Percentiles rank a stretch among this genome's conserved stretches.
These are phyloP conservation scores for Thalassiosira mediterranea DNA, from an alignment of 352 stramenopile genomes.

Conservation along the genomic window DNA sequence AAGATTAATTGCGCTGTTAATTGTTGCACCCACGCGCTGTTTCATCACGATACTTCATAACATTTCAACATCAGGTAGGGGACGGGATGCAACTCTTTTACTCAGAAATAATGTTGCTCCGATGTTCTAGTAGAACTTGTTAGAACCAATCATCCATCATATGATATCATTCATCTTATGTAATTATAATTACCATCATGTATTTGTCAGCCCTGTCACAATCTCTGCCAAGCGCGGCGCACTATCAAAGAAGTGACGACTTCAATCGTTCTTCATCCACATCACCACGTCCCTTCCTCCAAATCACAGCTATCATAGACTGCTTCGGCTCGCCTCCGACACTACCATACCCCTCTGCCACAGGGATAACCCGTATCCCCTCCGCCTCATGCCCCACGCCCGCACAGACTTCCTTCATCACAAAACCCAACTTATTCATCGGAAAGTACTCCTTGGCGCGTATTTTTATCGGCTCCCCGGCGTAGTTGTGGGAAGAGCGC, in stretches of 20 bases:
- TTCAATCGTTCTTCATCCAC: conserved; percentile 21
- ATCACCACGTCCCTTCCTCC: conserved; percentile 10
- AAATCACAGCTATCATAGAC: conserved; percentile 9
- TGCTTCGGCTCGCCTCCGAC: not conserved
- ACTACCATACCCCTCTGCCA: conserved; percentile 36
- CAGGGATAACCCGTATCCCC: conserved; percentile 35
- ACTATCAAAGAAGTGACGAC: conserved; percentile 11
- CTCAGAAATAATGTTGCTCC: too few species aligned
- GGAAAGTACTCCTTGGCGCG: conserved; percentile 57
- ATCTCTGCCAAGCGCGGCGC: not conserved
- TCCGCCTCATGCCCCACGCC: conserved; percentile 46
- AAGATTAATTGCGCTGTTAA: too few species aligned
- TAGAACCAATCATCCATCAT: too few species aligned
- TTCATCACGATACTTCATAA: too few species aligned
- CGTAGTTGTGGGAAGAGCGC: conserved; percentile 23
- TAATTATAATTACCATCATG: conserved; percentile 8
- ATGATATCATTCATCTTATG: not conserved
- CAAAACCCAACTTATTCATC: conserved; percentile 50
- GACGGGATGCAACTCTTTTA: too few species aligned
- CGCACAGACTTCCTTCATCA: conserved; percentile 53
- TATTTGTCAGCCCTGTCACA: not conserved
- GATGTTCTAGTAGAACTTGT: too few species aligned
- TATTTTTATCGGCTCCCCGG: conserved; percentile 49
- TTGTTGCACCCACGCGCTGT: too few species aligned
- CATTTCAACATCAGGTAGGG: too few species aligned